Evolutionary conservation across 805 yeast species (phyloP).

Genomic region (Candida chilensis): DNA sequence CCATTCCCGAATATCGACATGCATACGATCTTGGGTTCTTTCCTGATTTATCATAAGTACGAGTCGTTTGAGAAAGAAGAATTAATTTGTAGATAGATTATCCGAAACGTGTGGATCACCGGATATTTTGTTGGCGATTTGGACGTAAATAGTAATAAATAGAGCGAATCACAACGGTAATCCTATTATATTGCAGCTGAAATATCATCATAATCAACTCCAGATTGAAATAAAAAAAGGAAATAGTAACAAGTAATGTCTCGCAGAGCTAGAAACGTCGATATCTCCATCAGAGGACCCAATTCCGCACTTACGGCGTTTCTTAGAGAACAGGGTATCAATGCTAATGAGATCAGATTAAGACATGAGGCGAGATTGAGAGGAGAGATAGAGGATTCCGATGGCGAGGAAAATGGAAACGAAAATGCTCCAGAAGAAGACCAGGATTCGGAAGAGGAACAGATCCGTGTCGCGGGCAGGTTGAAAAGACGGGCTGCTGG

Average conservation of each 20-base stretch:
- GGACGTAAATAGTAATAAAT: no score
- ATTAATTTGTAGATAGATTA: no score
- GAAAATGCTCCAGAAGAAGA: constrained; percentile 7
- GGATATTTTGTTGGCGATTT: no score
- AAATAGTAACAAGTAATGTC: constrained; percentile 5
- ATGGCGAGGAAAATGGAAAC: constrained; percentile 8
- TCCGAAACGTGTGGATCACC: no score
- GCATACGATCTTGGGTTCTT: no score
- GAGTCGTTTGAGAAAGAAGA: no score
- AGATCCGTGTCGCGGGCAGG: constrained; percentile 27
- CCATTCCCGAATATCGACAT: no score
- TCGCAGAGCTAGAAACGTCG: constrained; percentile 7
- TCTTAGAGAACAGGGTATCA: constrained; percentile 81
- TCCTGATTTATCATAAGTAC: no score
- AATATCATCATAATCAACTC: no score
- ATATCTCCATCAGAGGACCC: constrained; percentile 42
- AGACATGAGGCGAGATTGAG: constrained; percentile 21
- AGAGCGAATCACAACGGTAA: not conserved
- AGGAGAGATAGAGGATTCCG: constrained; percentile 14
- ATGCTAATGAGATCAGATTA: constrained; percentile 64
- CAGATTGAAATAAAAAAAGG: no score
- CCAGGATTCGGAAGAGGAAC: constrained; percentile 9
- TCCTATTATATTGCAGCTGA: no score
- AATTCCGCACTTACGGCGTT: constrained; percentile 89
- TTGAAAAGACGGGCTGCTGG: constrained; percentile 28